Base-by-base conservation (phyloP, 108 stramenopile genomes). In the Skeletonema tropicum region DNA sequence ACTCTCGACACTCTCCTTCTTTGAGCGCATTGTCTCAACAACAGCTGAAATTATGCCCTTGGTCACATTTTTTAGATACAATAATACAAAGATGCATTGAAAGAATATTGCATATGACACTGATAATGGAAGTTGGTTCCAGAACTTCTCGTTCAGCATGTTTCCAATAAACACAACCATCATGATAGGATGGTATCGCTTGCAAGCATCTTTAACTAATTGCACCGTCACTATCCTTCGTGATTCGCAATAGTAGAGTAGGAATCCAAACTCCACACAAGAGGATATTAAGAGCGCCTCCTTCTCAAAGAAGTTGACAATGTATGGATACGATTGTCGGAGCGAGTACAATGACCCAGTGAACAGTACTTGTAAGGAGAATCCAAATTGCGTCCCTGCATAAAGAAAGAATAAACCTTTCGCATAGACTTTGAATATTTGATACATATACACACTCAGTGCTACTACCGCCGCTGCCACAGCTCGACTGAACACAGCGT, bases 221-320 rank as follows among this genome's bases (percentile, higher is more conserved):
- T 35, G 19, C 32, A 75, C 68, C 30, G 79, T 29, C 2, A 75
- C 74, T n/a, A 80, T 13, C 12, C 59, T 57, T 9, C 79, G 79
- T 21, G 58, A 45, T 41, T 80, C 75, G 13, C 41, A 39, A 38
- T 80, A 80, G 31, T 80, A 80, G 0, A 42, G 39, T 15, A 80
- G 21, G 55, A 75, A 80, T 5, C 79, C 79, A 9, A 69, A 75
- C 57, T 80, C 74, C 0, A 75, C 68, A 42, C 74, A 75, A 32
- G 15, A 42, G 13, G 74, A 23, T 14, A 70, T 74, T 29, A 75
- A 63, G 4, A 59, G 57, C 15, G 74, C 74, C 36, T 80, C 74
- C 19, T 70, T 75, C 39, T 70, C 57, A 5, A 80, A 15, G 19
- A 55, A 55, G 23, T 55, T 55, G 21, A 66, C 14, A n/a, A 41